Evolutionary conservation across 2,329 filamentous ascomycete species (phyloP).

Genomic region (Sclerotiophoma versabilis): DNA sequence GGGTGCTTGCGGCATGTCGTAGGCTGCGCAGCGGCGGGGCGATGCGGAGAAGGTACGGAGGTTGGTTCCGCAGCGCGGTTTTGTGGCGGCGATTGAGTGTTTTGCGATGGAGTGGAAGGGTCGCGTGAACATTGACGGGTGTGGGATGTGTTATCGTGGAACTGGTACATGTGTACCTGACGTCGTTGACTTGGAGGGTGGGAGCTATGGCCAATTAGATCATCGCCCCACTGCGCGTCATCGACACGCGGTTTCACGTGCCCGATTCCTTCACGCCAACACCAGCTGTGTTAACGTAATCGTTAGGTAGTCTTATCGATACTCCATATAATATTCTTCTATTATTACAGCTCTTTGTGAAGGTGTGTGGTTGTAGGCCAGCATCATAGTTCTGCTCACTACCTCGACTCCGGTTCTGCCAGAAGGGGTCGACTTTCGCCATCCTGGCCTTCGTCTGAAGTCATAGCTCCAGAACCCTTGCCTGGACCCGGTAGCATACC

Average conservation of each 20-base stretch:
- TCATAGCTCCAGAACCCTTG: not conserved
- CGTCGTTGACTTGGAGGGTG: conserved; percentile 2
- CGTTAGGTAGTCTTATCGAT: no score
- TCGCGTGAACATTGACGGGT: conserved; percentile 13
- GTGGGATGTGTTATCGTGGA: not conserved
- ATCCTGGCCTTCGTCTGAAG: not conserved
- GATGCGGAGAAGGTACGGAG: conserved; percentile 22
- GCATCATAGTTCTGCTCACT: not conserved
- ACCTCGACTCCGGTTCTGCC: not conserved
- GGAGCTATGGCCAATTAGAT: conserved; percentile 10
- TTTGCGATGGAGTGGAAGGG: not conserved
- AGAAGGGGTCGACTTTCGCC: not conserved
- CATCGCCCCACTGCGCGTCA: conserved; percentile 12
- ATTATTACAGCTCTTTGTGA: no score
- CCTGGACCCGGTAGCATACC: not conserved
- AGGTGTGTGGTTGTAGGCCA: not conserved
- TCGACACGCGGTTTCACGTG: conserved; percentile 6
- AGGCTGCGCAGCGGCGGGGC: conserved; percentile 26
- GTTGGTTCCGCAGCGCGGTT: not conserved
- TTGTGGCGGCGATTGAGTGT: not conserved
- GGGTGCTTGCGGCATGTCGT: conserved; percentile 43
- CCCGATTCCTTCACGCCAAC: not conserved
- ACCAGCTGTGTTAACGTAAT: no score
- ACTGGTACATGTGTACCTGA: not conserved
- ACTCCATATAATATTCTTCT: no score